Percentiles rank a stretch among this genome's conserved stretches.
phyloP scores from a whole-genome alignment of 1,284 basidiomycete genomes.

The Cerrena zonata region DNA sequence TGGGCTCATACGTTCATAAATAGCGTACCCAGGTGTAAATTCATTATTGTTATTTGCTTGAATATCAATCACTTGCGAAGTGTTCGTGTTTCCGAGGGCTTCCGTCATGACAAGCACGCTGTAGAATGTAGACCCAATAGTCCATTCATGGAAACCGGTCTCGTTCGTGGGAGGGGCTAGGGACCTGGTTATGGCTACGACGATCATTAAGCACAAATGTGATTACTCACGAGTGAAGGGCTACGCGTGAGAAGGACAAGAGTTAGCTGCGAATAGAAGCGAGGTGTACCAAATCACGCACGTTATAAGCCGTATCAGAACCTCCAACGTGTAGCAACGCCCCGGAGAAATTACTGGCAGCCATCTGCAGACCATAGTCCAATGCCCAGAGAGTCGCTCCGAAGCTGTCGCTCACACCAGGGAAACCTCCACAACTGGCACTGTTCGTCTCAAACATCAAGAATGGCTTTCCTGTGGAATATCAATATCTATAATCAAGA shows the following conservation, averaged over 20 bases:
- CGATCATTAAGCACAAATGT: conserved; percentile 3
- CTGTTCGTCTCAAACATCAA: conserved; percentile 54
- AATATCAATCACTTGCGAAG: conserved; percentile 57
- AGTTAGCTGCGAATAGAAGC: background rate
- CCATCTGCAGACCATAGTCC: conserved; percentile 62
- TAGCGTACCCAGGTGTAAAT: conserved; percentile 65
- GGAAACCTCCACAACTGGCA: conserved; percentile 52
- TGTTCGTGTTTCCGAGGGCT: conserved; percentile 55
- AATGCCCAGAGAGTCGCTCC: conserved; percentile 68
- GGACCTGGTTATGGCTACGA: conserved; percentile 11
- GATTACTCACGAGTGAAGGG: conserved; percentile 40
- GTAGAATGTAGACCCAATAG: conserved; percentile 65
- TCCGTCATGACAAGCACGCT: conserved; percentile 65
- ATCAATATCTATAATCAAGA: no score
- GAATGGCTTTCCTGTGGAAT: conserved; percentile 45
- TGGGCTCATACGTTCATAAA: conserved; percentile 70
- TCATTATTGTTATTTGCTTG: conserved; percentile 41
- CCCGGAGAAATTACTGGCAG: conserved; percentile 50
- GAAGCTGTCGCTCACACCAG: conserved; percentile 52
- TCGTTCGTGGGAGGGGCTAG: conserved; percentile 57
- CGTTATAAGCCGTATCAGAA: conserved; percentile 61
- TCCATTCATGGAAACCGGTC: conserved; percentile 54
- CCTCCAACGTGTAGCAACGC: conserved; percentile 62
- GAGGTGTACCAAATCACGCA: conserved; percentile 24
- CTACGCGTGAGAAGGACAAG: conserved; percentile 11